These are phyloP conservation scores for Tylopilus rubrobrunneus DNA, from an alignment of 768 basidiomycete genomes.

Conservation along the genomic window DNA sequence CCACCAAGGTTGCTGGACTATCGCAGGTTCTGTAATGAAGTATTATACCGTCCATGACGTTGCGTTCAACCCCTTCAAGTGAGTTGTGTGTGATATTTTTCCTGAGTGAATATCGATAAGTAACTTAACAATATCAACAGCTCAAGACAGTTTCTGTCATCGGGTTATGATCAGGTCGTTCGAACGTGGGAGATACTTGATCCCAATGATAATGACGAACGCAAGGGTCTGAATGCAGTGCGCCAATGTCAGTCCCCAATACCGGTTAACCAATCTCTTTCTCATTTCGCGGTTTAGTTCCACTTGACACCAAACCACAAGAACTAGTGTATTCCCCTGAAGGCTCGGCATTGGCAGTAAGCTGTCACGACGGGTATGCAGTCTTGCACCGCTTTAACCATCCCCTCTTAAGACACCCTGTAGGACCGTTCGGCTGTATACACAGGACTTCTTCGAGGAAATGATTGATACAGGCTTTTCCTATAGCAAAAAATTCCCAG, in stretches of 20 bases:
- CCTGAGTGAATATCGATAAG: background rate
- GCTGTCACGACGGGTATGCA: slow-evolving; percentile 29
- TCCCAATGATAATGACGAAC: slow-evolving; percentile 14
- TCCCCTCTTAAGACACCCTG: background rate
- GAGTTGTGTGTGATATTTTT: slow-evolving; percentile 5
- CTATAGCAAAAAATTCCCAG: slow-evolving; percentile 9
- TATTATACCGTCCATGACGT: slow-evolving; percentile 56
- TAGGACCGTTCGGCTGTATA: slow-evolving; percentile 23
- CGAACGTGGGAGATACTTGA: slow-evolving; percentile 39
- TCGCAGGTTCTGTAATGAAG: slow-evolving; percentile 30
- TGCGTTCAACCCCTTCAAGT: slow-evolving; percentile 51
- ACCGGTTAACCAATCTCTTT: background rate
- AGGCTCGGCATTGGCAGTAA: slow-evolving; percentile 36
- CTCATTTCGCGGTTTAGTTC: slow-evolving; percentile 15
- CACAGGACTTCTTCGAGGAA: slow-evolving; percentile 23
- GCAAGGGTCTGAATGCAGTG: slow-evolving; percentile 8
- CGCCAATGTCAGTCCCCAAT: slow-evolving; percentile 14
- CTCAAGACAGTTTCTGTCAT: slow-evolving; percentile 39
- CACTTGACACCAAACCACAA: slow-evolving; percentile 33
- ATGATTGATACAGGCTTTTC: slow-evolving; percentile 12
- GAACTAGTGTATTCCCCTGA: slow-evolving; percentile 46
- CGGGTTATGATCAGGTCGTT: slow-evolving; percentile 43
- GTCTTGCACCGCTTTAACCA: background rate
- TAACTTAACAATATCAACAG: slow-evolving; percentile 27
- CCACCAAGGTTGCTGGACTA: background rate